Percentiles rank a stretch among this genome's conserved stretches.
phyloP scores from a whole-genome alignment of 1,139 yeast genomes.

The Nakaseomyces uthaithaninus region DNA sequence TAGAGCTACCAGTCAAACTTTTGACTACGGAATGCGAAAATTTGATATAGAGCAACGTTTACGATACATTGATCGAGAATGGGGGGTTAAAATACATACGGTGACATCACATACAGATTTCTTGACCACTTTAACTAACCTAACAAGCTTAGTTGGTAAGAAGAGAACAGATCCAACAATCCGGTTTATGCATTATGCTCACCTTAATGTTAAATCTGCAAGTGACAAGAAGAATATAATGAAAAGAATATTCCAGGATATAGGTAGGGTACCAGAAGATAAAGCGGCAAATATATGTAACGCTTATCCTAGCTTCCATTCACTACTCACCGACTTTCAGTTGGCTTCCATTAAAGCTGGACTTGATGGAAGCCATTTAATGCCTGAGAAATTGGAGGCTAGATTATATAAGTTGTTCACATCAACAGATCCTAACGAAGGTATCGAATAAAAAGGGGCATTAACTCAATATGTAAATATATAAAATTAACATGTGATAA shows the following conservation, averaged over 20 bases:
- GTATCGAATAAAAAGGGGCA: conserved; percentile 18
- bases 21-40: conserved; percentile 16
- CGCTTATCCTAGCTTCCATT: conserved; percentile 36
- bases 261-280: conserved; percentile 46
- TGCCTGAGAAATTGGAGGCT: conserved; percentile 38
- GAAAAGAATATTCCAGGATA: conserved; percentile 44
- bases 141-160: conserved; percentile 48
- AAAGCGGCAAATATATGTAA: conserved; percentile 32
- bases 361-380: conserved; percentile 34
- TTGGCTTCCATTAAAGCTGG: conserved; percentile 26
- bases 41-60: conserved; percentile 22
- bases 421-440: conserved; percentile 44
- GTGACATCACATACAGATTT: conserved; percentile 38
- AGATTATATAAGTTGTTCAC: conserved; percentile 42
- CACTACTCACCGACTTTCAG: conserved; percentile 34
- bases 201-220: conserved; percentile 49
- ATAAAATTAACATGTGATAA: not conserved
- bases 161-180: conserved; percentile 49
- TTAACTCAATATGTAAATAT: not conserved
- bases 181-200: conserved; percentile 46
- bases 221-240: conserved; percentile 40
- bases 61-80: conserved; percentile 22
- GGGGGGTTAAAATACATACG: conserved; percentile 22
- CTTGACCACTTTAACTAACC: conserved; percentile 45
- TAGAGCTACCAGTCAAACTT: conserved; percentile 9